Evolutionary conservation across 345 rosid genomes (phyloP), one percentile per base, ranked within the genome.

Genomic region (Eucalyptus regnans): DNA sequence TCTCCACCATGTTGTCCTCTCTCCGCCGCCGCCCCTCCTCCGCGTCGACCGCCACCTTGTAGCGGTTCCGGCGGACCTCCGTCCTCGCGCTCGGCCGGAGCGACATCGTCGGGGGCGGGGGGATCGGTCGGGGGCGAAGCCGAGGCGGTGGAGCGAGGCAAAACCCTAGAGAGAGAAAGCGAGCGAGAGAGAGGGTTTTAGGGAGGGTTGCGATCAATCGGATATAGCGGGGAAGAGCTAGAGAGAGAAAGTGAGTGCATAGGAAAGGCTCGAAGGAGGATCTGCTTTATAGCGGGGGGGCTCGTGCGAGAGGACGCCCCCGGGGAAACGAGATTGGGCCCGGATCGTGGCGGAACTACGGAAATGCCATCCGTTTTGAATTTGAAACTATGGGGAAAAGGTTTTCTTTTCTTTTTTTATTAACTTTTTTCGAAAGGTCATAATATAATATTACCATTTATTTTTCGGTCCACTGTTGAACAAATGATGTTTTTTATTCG

Each of bases 1-100:
- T 97, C 97, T 97, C 99, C 80, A 97, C 98, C 98, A 97, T 94
- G 91, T 95, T 95, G 86, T 97, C 99, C 90, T 97, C 99, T 56
- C 99, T 90, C 90, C 99, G 93, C 91, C 99, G 92, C 41, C 99
- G 91, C 8, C 98, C 99, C 90, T 97, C 99, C 14, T 96, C 98
- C 9, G 98, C 97, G 90, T 96, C 97, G 12, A 96, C 97, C 41
- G 99, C 94, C 66, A 94, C 96, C 91, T 96, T 96, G 94, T 96
- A 96, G 86, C 93, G 92, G 91, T 94, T 96, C 86, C 96, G 92
- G 27, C 99, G 94, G 50, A 93, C 94, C 92, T 96, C 99, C 6
- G 95, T 93, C 93, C 93, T 96, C 54, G 95, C 94, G 93, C 89
- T 95, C 25, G 98, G 97, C 88, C 97, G 94, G 95, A 96, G 87